Base-by-base conservation (phyloP, 1,284 basidiomycete genomes). In the Sporisorium scitamineum region DNA sequence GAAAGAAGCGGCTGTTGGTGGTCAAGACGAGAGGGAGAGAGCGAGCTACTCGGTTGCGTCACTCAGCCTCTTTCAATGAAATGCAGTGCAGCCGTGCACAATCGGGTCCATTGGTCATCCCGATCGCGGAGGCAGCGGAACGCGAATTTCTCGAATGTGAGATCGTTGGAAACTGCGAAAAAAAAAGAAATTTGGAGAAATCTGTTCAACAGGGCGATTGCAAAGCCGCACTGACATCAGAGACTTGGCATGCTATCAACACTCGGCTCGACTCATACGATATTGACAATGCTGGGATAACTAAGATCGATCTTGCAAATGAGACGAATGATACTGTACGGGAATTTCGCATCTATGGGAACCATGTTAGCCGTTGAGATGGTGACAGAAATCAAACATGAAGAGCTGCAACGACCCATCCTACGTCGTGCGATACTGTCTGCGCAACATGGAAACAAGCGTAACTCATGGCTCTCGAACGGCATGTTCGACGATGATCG, bases 301-400 rank as follows among this genome's bases (percentile, higher is more conserved):
- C 54, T 54, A 27, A 44, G 6, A 44, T 54, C 39, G 41, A 22
- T 54, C 44, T 42, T 54, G 24, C n/a, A 27, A 29, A 42, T 14
- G 14, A 44, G 20, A 24, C 18, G 18, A 32, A 18, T 32, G 54
- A 44, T 54, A 44, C 13, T n/a, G n/a, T n/a, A n/a, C n/a, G n/a
- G n/a, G n/a, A n/a, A n/a, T n/a, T n/a, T n/a, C n/a, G n/a, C n/a
- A n/a, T n/a, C n/a, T n/a, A n/a, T n/a, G n/a, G n/a, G n/a, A n/a
- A n/a, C n/a, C n/a, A n/a, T n/a, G n/a, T n/a, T n/a, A n/a, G n/a
- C n/a, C n/a, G n/a, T n/a, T n/a, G n/a, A n/a, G n/a, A n/a, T n/a
- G n/a, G n/a, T n/a, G n/a, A n/a, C n/a, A n/a, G n/a, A n/a, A n/a
- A n/a, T n/a, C n/a, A n/a, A n/a, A n/a, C n/a, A n/a, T n/a, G n/a